Base-by-base conservation (phyloP, 495 filamentous ascomycete species). In the Penicillium daleae region DNA sequence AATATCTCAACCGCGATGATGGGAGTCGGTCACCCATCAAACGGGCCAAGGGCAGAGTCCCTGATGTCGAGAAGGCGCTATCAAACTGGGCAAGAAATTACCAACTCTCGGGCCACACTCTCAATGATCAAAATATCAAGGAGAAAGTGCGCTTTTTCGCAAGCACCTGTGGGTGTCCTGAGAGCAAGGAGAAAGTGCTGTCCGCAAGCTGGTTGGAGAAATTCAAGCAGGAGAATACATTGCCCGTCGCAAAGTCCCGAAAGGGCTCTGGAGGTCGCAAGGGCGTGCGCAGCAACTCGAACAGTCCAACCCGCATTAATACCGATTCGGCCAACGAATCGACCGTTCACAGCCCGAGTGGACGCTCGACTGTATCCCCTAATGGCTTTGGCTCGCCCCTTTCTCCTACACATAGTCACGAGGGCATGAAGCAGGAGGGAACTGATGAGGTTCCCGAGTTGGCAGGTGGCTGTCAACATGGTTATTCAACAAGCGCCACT, bases 61-160 rank as follows among this genome's bases (percentile, higher is more conserved):
- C 91, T 4, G 93, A 98, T 74, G 92, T 99, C 67, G 95, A 99
- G 72, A 88, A 94, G 69, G 92, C 95, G n/a, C 83, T 99, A 35
- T 86, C 88, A 19, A 93, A 92, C 71, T 98, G 91, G 90, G 88
- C 90, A 19, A 83, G 85, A 67, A 97, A 96, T 62, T 87, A 89
- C 63, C 87, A 93, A 66, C 85, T 87, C 70, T 85, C 89, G 72
- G 93, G 95, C 8, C 80, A 89, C 50, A 79, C 86, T 12, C 76
- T 98, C 33, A 90, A 85, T n/a, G 92, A 96, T 69, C 86, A 87
- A 22, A 87, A 90, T 68, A 94, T 98, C 72, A 86, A 86, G 65
- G 92, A 97, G 69, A 95, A 97, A 79, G 92, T 92, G 2, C 82
- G 85, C 50, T 88, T 92, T 57, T 99, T 98, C 71, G 91, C 92